Evolutionary conservation across 495 filamentous ascomycete species (phyloP), one percentile per base, ranked within the genome.

Genomic region (Aspergillus saccharolyticus): DNA sequence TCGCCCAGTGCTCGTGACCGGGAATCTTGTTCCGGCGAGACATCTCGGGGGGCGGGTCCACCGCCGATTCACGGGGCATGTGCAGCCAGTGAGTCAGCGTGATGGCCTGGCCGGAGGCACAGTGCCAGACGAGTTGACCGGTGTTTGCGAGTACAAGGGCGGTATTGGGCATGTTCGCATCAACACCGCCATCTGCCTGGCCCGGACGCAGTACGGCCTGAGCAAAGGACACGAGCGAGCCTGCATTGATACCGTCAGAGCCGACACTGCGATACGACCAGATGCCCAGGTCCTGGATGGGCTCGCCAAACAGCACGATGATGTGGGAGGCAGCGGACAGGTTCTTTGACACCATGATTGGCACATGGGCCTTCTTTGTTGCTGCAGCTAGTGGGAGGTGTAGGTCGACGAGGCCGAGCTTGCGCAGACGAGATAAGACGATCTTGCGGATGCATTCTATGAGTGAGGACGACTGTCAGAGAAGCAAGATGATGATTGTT

Each of bases 221-320:
- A 25, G 85, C 78, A 61, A 93, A 73, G 28, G 78, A 70, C 30
- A 92, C 67, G 24, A 82, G 78, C 4, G 86, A 88, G 21, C 89
- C 91, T 5, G 75, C 74, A 62, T 84, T 74, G 62, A 95, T 77
- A 44, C 87, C 82, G 3, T 82, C 80, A 0, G 65, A 58, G 54
- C 82, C 78, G 18, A 87, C 66, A 7, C 80, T 74, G 15, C 90
- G 86, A 63, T 87, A 86, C 6, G 89, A 80, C 61, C 89, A 83
- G 51, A 92, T 74, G 3, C 89, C 90, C 3, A 94, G 75, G 52
- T 93, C 85, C 63, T 95, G 87, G 12, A 54, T 59, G 1, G 78
- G 66, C 56, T 93, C 86, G 56, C 88, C 87, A 60, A 95, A 80
- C 53, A 94, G 74, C 53, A 96, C 68, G n/a, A 95, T 71, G 10